Base-by-base conservation (phyloP, 345 rosid genomes). In the Gossypium sturtianum region DNA sequence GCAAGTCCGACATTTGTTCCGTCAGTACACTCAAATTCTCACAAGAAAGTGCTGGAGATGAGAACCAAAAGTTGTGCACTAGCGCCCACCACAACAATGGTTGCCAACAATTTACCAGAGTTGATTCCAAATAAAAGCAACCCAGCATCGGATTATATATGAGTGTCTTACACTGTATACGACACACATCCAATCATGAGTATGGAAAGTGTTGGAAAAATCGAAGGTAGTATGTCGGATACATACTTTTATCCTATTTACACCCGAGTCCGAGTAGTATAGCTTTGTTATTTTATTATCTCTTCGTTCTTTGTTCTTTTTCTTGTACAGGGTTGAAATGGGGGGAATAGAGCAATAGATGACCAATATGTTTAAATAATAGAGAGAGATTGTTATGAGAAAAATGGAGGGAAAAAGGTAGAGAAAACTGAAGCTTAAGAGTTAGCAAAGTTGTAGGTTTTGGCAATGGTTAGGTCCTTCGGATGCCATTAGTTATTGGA, bases 21-120 rank as follows among this genome's bases (percentile, higher is more conserved):
- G 22, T 79, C 98, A 51, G 8, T 93, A 71, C 99, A 96, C 83
- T 96, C 99, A 73, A 96, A 93, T 86, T 93, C 97, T 5, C 99
- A 96, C 70, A 93, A 89, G 93, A 96, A 90, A 79, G 99, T 96
- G 29, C 61, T 93, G 11, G 98, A 93, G 77, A 96, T 93, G 98
- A 88, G 99, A 81, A 83, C 7, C 90, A 95, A 86, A 81, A 27
- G 7, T 4, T 81, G 54, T 23, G 29, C 12, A n/a, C 34, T 63
- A 20, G 80, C 76, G 19, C 17, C 67, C 2, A 69, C 56, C 3
- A 54, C 45, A 51, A 27, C 75, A 48, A 78, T 80, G 75, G 74
- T 67, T 23, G 17, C 29, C 29, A 58, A 70, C 54, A 73, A 72
- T 73, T 73, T 77, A 1, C 83, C 80, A 3, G 86, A 79, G 76